Conservation (phyloP, 257 asterid species). For the Penstemon newberryi region DNA sequence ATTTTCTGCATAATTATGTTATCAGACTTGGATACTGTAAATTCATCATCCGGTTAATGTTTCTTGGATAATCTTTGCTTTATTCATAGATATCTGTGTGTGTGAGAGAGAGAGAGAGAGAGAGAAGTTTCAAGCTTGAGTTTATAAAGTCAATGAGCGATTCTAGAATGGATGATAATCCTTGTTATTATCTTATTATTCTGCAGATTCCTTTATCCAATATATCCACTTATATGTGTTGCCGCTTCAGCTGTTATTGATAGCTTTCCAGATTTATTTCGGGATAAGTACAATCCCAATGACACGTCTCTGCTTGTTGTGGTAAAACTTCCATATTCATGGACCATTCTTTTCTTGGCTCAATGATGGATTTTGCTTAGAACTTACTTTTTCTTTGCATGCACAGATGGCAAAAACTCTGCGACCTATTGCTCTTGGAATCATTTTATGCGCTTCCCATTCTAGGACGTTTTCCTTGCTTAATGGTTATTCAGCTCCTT, state of each 20-base stretch:
- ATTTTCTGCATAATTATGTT: constrained; percentile 15
- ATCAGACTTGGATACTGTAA: constrained; percentile 11
- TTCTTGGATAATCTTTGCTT: constrained; percentile 22
- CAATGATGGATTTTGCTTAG: constrained; percentile 22
- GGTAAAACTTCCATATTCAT: constrained; percentile 46
- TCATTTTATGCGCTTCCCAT: constrained; percentile 91
- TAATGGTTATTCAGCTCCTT: constrained; percentile 93
- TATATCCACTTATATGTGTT: constrained; percentile 95
- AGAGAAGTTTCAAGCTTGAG: constrained; percentile 3
- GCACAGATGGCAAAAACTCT: constrained; percentile 71
- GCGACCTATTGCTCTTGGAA: constrained; percentile 85
- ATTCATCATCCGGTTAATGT: constrained; percentile 5
- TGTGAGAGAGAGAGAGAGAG: not conserved
- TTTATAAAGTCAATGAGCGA: constrained; percentile 20
- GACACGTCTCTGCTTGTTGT: constrained; percentile 50
- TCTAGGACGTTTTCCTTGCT: constrained; percentile 87
- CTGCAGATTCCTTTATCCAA: constrained; percentile 94
- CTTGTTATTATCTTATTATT: constrained; percentile 27
- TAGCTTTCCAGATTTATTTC: constrained; percentile 86
- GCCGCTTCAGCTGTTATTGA: constrained; percentile 99
- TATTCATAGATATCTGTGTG: not conserved
- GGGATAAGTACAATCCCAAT: constrained; percentile 66
- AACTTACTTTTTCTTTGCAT: constrained; percentile 37
- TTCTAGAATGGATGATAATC: constrained; percentile 25
- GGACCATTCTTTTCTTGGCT: constrained; percentile 20